Percentiles rank a stretch among this genome's conserved stretches.
These are phyloP conservation scores for Galeopsis tetrahit DNA, from an alignment of 257 asterid genomes.

Conservation along the genomic window DNA sequence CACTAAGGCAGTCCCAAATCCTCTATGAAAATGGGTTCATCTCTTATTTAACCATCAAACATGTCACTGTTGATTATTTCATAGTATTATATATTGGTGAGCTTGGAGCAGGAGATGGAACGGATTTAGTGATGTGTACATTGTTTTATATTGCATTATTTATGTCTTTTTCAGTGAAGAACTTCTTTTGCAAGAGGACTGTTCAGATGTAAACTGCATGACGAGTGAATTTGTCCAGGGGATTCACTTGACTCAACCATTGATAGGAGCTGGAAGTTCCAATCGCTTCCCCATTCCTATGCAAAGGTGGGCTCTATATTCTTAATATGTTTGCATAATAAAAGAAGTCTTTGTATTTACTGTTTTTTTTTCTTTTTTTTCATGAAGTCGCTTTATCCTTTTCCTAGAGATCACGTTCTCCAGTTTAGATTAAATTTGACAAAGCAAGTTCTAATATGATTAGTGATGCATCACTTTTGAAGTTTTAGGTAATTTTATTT, in stretches of 20 bases:
- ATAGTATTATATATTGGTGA: neutral
- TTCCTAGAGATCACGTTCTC: neutral
- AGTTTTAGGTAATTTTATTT: neutral
- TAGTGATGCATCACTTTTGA: neutral
- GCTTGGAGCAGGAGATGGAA: slow-evolving; percentile 9
- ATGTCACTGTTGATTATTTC: neutral
- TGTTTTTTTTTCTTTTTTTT: neutral
- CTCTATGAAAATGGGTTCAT: slow-evolving; percentile 5
- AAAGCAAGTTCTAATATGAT: neutral
- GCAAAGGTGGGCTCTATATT: slow-evolving; percentile 59
- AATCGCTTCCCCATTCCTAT: slow-evolving; percentile 47
- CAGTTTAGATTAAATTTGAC: neutral
- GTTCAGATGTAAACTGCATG: slow-evolving; percentile 66
- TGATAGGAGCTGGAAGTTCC: slow-evolving; percentile 59
- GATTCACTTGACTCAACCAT: slow-evolving; percentile 64
- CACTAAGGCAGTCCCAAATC: neutral
- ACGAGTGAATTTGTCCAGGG: slow-evolving; percentile 68
- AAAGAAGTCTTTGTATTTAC: neutral
- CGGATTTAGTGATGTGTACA: slow-evolving; percentile 17
- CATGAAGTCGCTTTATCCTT: neutral
- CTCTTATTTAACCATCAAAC: slow-evolving; percentile 12
- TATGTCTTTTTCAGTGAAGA: slow-evolving; percentile 74
- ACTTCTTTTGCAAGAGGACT: slow-evolving; percentile 89
- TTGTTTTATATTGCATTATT: slow-evolving; percentile 13
- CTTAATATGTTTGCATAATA: slow-evolving; percentile 11